Base-by-base conservation (phyloP, 805 yeast species). In the Wickerhamiella hasegawae region DNA sequence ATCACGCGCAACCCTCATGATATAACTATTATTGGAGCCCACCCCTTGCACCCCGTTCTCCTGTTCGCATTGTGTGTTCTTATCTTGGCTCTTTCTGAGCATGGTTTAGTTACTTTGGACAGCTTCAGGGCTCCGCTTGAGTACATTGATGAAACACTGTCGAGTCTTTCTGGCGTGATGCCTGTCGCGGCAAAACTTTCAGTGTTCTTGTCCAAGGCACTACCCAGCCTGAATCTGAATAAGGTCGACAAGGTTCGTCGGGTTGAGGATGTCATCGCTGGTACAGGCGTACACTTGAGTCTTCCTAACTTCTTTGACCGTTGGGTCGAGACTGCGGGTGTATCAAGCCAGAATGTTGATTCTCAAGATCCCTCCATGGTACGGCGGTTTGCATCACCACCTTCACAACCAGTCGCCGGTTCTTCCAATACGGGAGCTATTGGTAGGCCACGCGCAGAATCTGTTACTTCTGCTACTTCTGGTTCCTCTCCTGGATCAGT, bases 1-100 rank as follows among this genome's bases (percentile, higher is more conserved):
- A 34, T 42, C 17, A 41, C 43, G 11, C 40, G 47, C 14, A 44
- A 42, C 37, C 45, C 47, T 12, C 37, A 43, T 20, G 49, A 45
- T 23, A 21, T 44, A 15, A 35, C 40, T 12, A 34, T 34, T 11
- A 33, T 40, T 22, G 34, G 40, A 18, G 28, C 38, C 10, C 44
- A 44, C 35, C 48, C 48, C 9, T 32, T 44, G 19, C 39, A 38
- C 18, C 40, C 41, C 12, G 21, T 33, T 11, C 19, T 38, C 5
- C 18, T 41, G 36, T 41, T 41, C 27, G 34, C 37, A 14, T 34
- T 41, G n/a, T 32, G 40, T 6, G 30, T 41, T 2, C 23, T 38
- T 4, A 33, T 41, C 31, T 10, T 33, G 22, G 35, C 32, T 12
- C 33, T 41, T 9, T 18, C 35, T 14, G 37, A 38, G 17, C 31